Evolutionary conservation across 768 basidiomycete genomes (phyloP), one percentile per base, ranked within the genome.

Genomic region (Boletellus ananas): DNA sequence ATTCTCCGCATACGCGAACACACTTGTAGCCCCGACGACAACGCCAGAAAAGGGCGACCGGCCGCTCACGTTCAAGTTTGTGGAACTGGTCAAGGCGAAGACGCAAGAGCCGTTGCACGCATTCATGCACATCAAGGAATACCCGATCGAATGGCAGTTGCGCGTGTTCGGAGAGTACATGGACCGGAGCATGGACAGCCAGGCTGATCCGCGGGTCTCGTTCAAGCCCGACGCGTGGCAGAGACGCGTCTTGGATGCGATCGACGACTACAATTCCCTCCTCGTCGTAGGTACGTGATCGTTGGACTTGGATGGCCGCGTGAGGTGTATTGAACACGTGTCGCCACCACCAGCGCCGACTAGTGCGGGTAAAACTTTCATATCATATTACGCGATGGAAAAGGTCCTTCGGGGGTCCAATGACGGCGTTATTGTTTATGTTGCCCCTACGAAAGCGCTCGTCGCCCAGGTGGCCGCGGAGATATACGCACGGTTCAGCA

Each of bases 361-460:
- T 1, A 83, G 82, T 63, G 84, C 84, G 1, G 84, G 85, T 25
- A 88, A 88, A 64, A 87, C 86, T 0, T 88, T 88, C 59, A 85
- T 88, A 37, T 84, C 83, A 3, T 88, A 76, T 63, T 87, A 87
- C 55, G 85, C 87, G 0, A 87, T 88, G 85, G 84, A 86, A 61
- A 77, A 78, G 54, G 70, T 85, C 13, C 67, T 88, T 3, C 70
- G 81, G 47, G 71, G 70, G 35, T 83, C 83, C 0, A 81, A 88
- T 58, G 78, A 86, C 37, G 84, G 81, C 0, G 73, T 88, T 36
- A 60, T 88, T 33, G 79, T 88, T 17, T 88, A 88, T 60, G 77
- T 88, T 37, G 85, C 86, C 0, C 86, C 86, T 0, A 87, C 86
- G 7, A 88, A 88, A 61, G 84, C 86, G 0, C 72, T 88, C 0